Evolutionary conservation across 1,284 basidiomycete genomes (phyloP).

Genomic region (Puccinia novopanici): DNA sequence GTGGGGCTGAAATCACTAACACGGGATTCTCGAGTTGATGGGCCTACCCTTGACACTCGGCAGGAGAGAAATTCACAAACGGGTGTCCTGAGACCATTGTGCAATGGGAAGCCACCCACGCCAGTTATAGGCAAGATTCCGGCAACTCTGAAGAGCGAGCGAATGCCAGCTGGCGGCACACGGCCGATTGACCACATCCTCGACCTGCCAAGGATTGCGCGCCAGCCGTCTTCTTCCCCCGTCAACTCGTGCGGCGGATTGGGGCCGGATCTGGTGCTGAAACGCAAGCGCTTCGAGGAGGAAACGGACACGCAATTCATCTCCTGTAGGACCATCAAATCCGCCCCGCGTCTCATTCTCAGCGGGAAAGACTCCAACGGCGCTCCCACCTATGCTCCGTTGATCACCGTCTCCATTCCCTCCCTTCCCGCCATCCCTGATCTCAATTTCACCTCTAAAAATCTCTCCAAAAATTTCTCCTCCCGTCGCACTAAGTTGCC

Average conservation of each 20-base stretch:
- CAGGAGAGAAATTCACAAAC: not conserved
- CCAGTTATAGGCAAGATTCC: not conserved
- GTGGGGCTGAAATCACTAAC: not conserved
- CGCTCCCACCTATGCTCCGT: not conserved
- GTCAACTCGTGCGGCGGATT: not conserved
- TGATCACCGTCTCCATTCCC: constrained; percentile 15
- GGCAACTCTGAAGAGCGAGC: not conserved
- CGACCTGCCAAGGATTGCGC: constrained; percentile 8
- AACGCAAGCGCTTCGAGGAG: not conserved
- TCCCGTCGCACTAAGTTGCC: not conserved
- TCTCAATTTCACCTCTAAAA: not conserved
- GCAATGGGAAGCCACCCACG: not conserved
- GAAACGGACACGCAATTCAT: not conserved
- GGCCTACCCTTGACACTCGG: not conserved
- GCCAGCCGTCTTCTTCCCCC: not conserved
- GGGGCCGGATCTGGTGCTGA: not conserved
- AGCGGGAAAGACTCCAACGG: not conserved
- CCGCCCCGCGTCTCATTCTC: not conserved
- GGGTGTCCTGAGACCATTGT: constrained; percentile 10
- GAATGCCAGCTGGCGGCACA: not conserved
- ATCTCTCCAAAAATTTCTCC: not conserved
- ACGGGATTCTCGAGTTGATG: not conserved
- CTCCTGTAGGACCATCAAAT: constrained; percentile 21
- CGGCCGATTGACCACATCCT: not conserved
- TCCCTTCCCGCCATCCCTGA: constrained; percentile 10